Conservation (phyloP, 2,329 filamentous ascomycete species). For the Aspergillus proliferans region DNA sequence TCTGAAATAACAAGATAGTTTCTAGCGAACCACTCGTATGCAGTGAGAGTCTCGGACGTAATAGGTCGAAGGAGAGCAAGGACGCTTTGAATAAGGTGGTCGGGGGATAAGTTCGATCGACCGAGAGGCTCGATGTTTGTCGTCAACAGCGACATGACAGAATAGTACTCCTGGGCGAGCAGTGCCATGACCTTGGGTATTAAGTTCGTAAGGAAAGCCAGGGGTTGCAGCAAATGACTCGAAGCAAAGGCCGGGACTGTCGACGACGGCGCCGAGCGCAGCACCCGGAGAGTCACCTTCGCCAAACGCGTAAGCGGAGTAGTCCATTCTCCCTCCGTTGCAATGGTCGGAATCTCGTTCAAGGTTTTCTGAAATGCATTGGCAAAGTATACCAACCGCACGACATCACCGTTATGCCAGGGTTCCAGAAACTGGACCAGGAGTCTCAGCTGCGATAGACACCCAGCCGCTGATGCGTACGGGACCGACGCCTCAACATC, state of each 20-base stretch:
- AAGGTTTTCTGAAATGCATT: slow-evolving; percentile 36
- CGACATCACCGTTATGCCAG: slow-evolving; percentile 33
- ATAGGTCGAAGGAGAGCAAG: slow-evolving; percentile 39
- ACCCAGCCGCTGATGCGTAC: slow-evolving; percentile 31
- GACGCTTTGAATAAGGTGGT: slow-evolving; percentile 26
- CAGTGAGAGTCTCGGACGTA: slow-evolving; percentile 37
- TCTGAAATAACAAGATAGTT: slow-evolving; percentile 43
- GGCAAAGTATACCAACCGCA: slow-evolving; percentile 41
- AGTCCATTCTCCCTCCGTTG: slow-evolving; percentile 37
- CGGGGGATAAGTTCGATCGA: slow-evolving; percentile 17
- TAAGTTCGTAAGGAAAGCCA: slow-evolving; percentile 31
- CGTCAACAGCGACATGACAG: slow-evolving; percentile 33
- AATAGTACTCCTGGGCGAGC: slow-evolving; percentile 34
- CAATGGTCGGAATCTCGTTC: slow-evolving; percentile 30
- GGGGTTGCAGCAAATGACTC: slow-evolving; percentile 28
- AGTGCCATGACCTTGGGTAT: slow-evolving; percentile 37
- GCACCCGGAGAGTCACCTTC: slow-evolving; percentile 27
- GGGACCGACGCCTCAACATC: slow-evolving; percentile 39
- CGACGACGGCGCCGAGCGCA: slow-evolving; percentile 21
- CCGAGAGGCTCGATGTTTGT: slow-evolving; percentile 17
- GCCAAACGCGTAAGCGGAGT: slow-evolving; percentile 34
- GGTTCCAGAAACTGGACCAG: slow-evolving; percentile 62
- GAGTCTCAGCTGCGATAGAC: slow-evolving; percentile 54
- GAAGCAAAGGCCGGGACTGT: slow-evolving; percentile 17
- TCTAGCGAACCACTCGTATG: slow-evolving; percentile 41